Conservation (phyloP, 495 filamentous ascomycete genomes). For the Copromyces sp. region DNA sequence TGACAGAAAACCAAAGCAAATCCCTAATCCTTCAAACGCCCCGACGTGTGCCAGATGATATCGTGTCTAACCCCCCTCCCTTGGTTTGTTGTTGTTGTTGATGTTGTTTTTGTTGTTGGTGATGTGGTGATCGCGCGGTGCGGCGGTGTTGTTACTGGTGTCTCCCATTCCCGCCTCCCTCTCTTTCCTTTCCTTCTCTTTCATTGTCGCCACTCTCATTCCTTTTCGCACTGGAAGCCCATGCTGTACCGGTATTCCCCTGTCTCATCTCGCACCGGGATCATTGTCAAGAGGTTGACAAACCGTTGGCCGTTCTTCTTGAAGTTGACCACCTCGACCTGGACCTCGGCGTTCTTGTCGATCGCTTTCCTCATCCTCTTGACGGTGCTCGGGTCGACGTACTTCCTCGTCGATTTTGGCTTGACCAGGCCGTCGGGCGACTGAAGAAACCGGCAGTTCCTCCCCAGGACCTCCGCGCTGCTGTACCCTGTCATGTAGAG, state of each 20-base stretch:
- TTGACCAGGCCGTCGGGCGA: conserved; percentile 26
- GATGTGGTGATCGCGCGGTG: background rate
- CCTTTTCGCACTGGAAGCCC: conserved; percentile 32
- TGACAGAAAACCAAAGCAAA: background rate
- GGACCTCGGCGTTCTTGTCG: conserved; percentile 28
- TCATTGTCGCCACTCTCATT: background rate
- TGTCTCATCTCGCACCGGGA: conserved; percentile 31
- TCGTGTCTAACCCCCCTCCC: background rate
- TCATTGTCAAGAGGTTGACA: conserved; percentile 36
- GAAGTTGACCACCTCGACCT: conserved; percentile 38
- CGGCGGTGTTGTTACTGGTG: background rate
- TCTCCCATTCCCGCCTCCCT: background rate
- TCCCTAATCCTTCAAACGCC: background rate
- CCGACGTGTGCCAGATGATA: background rate
- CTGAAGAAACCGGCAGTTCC: conserved; percentile 47
- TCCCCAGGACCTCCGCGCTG: conserved; percentile 28
- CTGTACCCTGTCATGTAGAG: conserved; percentile 36
- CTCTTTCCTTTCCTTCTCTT: background rate
- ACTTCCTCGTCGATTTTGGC: conserved; percentile 18
- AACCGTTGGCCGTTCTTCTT: conserved; percentile 38
- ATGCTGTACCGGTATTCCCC: conserved; percentile 25
- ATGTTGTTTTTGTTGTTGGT: background rate
- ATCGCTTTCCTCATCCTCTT: conserved; percentile 32
- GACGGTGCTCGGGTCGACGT: conserved; percentile 27
- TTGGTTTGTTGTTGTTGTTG: background rate